Conservation (phyloP, 169 alveolate genomes). For the Haemoproteus tartakovskyi region DNA sequence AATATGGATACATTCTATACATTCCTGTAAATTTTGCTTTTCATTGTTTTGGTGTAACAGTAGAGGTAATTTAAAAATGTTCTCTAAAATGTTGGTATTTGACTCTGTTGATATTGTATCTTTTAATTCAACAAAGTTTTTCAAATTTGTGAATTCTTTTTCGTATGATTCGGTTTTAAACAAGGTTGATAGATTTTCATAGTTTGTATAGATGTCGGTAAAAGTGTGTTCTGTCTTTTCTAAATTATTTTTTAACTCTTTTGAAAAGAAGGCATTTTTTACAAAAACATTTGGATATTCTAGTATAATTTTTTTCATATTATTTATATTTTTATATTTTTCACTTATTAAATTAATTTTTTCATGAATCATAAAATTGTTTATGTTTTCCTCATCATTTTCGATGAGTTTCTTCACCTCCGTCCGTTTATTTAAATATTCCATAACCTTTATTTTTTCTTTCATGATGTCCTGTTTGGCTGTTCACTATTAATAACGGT, state of each 20-base stretch:
- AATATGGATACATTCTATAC: conserved; percentile 19
- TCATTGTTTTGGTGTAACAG: conserved; percentile 22
- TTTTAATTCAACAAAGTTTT: too few relatives aligned
- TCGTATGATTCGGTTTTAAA: conserved; percentile 13
- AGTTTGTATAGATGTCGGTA: conserved; percentile 4
- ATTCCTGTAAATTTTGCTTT: conserved; percentile 18
- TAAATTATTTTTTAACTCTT: conserved; percentile 31
- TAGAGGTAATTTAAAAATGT: conserved; percentile 52
- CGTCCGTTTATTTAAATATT: conserved; percentile 2
- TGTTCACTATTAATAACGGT: too few relatives aligned
- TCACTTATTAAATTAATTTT: conserved; percentile 44
- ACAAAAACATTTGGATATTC: conserved; percentile 46
- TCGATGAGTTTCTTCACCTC: conserved; percentile 22
- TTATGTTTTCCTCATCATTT: conserved; percentile 44
- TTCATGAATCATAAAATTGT: conserved; percentile 11
- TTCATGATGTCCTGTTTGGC: too few relatives aligned
- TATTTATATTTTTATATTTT: conserved; percentile 41
- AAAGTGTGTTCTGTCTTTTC: too few relatives aligned
- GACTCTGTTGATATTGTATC: too few relatives aligned
- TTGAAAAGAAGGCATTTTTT: conserved; percentile 20
- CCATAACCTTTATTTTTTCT: too few relatives aligned
- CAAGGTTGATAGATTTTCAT: conserved; percentile 17
- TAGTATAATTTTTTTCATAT: conserved; percentile 53
- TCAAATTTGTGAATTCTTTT: too few relatives aligned
- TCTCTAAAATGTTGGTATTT: not conserved